These are phyloP conservation scores for Stachybotrys chartarum DNA, from an alignment of 2,329 filamentous ascomycete species.

Conservation along the genomic window DNA sequence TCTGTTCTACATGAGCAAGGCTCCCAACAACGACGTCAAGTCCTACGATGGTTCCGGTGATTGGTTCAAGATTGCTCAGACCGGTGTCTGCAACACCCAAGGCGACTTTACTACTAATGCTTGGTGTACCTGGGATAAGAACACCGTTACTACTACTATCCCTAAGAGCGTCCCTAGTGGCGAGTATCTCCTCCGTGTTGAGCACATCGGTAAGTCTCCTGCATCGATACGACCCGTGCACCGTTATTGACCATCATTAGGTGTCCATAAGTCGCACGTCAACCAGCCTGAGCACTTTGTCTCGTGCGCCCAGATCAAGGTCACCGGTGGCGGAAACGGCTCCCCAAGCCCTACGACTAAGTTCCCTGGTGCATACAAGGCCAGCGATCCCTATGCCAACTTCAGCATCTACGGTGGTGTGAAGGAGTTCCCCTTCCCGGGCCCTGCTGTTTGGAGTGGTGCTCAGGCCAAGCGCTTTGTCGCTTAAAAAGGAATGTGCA, in stretches of 20 bases:
- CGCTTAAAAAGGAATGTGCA: too few relatives aligned
- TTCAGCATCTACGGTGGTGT: constrained; percentile 1
- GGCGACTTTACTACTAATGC: not conserved
- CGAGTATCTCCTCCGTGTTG: not conserved
- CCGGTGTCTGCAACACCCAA: not conserved
- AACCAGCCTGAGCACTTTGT: constrained; percentile 1
- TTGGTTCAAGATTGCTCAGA: constrained; percentile 1
- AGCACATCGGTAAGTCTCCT: not conserved
- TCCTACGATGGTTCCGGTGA: constrained; percentile 1
- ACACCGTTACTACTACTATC: not conserved
- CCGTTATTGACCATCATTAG: not conserved
- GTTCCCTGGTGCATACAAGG: not conserved
- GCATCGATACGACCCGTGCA: not conserved
- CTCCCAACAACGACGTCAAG: not conserved
- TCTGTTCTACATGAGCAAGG: not conserved
- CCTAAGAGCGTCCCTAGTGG: not conserved
- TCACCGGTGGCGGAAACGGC: not conserved
- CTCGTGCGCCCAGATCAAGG: constrained; percentile 1
- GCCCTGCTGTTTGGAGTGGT: not conserved
- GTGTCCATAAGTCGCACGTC: not conserved
- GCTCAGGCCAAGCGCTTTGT: too few relatives aligned
- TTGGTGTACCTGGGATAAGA: not conserved
- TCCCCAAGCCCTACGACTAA: not conserved
- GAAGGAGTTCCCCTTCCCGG: not conserved
- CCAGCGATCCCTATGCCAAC: not conserved